Evolutionary conservation across 352 stramenopile species (phyloP).

Genomic region (Globisporangium radiosum): DNA sequence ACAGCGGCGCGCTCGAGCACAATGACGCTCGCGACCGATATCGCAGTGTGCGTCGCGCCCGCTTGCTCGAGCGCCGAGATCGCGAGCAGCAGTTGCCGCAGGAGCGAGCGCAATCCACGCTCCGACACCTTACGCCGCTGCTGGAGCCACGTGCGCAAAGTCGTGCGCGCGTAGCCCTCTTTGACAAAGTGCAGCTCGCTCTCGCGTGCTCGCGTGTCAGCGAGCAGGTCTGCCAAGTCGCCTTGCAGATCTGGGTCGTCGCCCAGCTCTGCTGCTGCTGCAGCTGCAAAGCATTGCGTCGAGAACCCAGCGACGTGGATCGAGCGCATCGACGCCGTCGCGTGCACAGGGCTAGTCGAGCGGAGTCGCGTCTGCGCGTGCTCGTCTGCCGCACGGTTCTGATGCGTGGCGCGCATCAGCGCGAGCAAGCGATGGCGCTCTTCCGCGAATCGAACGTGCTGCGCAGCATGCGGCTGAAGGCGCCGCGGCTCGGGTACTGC

Average conservation of each 20-base stretch:
- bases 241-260: constrained; percentile 3
- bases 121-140: constrained; percentile 23
- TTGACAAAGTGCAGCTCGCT: constrained; percentile 12
- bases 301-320: constrained; percentile 7
- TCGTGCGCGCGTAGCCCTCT: constrained; percentile 25
- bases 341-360: background rate
- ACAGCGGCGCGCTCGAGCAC: constrained; percentile 18
- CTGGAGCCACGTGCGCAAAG: constrained; percentile 35
- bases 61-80: constrained; percentile 45
- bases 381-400: background rate
- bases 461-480: background rate
- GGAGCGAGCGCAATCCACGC: constrained; percentile 38
- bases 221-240: constrained; percentile 6
- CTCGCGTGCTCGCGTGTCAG: background rate
- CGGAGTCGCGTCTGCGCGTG: background rate
- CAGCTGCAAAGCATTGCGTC: background rate
- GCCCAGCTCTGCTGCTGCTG: background rate
- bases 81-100: constrained; percentile 55
- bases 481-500: background rate
- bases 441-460: constrained; percentile 6
- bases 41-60: constrained; percentile 34
- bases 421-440: constrained; percentile 9
- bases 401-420: background rate
- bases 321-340: background rate
- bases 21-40: constrained; percentile 51